phyloP scores from a whole-genome alignment of 805 yeast species.

The Sugiyamaella valdiviana region DNA sequence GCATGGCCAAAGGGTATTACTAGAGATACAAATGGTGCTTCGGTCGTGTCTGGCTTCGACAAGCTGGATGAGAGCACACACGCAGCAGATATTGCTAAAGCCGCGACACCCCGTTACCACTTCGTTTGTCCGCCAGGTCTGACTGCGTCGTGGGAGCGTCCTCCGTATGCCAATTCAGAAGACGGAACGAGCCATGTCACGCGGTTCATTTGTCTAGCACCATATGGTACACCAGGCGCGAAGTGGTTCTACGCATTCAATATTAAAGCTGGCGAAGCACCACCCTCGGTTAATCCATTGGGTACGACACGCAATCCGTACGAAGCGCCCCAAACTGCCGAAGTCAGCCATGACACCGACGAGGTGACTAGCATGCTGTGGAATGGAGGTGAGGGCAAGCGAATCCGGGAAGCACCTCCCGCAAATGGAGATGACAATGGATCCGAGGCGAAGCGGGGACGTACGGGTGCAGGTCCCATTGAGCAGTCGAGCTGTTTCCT shows the following conservation, averaged over 20 bases:
- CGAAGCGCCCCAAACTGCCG: not conserved
- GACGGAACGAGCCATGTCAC: constrained; percentile 33
- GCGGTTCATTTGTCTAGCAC: constrained; percentile 60
- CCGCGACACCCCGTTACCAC: constrained; percentile 57
- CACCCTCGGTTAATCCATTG: not conserved
- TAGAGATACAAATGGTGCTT: constrained; percentile 30
- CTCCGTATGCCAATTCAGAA: constrained; percentile 42
- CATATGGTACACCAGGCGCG: constrained; percentile 43
- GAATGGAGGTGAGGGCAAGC: not conserved
- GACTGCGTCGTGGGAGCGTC: constrained; percentile 50
- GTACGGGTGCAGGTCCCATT: constrained; percentile 20
- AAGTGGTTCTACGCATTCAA: constrained; percentile 77
- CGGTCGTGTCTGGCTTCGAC: not conserved
- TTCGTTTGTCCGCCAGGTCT: constrained; percentile 47
- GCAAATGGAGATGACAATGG: not conserved
- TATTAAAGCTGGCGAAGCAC: constrained; percentile 17
- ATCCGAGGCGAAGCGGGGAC: constrained; percentile 9
- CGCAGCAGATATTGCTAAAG: constrained; percentile 43
- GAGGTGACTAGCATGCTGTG: constrained; percentile 1
- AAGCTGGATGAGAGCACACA: constrained; percentile 40
- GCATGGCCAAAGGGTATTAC: constrained; percentile 58
- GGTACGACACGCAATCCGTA: constrained; percentile 5
- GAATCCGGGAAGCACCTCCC: not conserved
- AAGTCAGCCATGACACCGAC: constrained; percentile 1
- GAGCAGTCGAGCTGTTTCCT: constrained; percentile 64